Evolutionary conservation across 2,329 filamentous ascomycete species (phyloP), one percentile per base, ranked within the genome.

Genomic region (Endoconidiophora polonica): DNA sequence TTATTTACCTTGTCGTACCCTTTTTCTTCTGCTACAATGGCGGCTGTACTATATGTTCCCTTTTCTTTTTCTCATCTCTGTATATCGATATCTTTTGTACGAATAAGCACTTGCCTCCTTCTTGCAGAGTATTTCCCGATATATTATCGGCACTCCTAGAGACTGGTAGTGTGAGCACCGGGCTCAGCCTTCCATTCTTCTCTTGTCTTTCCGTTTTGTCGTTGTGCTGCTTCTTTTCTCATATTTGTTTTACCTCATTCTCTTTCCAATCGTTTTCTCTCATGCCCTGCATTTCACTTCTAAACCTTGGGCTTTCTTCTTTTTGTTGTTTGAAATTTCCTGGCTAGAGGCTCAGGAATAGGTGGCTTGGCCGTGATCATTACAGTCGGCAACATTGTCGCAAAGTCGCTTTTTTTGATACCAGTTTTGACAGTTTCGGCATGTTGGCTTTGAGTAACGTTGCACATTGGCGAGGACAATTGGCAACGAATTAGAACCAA

Each of bases 21-120:
- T 29, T 20, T 48, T 44, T 33, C 36, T 49, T 40, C 52, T 40
- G 52, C 52, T 41, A 9, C 9, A 33, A 3, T 45, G 10, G 52
- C 52, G 48, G 52, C 44, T 53, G 52, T 53, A 53, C 47, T 39
- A 53, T 53, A 53, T 71, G 58, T 69, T 70, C 57, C 42, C 45
- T 37, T 49, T 44, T 40, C 41, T 36, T 18, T 46, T 51, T 46
- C 9, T 44, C 41, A 20, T 37, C 46, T 37, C 39, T 23, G 6
- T 33, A 33, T 33, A 33, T 33, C 41, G 42, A 33, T 26, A 49
- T 26, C n/a, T 44, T 45, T 26, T 53, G 52, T 53, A 53, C 48
- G 52, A 53, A 50, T 52, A 52, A 45, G 47, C 29, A 38, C 45
- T 23, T 47, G 40, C n/a, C 24, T 26, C 38, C 29, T 41, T 9